Conservation (phyloP, 306 rosid species). For the Elaeagnus macrophylla region DNA sequence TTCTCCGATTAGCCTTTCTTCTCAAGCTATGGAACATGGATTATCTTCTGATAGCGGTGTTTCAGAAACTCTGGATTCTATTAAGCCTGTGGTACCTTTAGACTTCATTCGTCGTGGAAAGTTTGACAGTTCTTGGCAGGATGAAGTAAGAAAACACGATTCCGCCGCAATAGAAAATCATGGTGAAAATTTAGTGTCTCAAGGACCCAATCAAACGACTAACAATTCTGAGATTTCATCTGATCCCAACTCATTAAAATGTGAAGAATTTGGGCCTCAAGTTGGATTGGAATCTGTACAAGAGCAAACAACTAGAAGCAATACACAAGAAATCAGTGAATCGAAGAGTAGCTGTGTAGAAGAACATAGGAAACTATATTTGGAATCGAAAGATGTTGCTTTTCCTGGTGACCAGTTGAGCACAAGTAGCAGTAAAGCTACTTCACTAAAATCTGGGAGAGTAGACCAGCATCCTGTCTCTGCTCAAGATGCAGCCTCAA, state of each 20-base stretch:
- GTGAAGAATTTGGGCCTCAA: slow-evolving; percentile 20
- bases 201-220: slow-evolving; percentile 19
- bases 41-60: slow-evolving; percentile 27
- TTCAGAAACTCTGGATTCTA: slow-evolving; percentile 33
- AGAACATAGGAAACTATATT: slow-evolving; percentile 8
- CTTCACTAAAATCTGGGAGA: slow-evolving; percentile 19
- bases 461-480: slow-evolving; percentile 30
- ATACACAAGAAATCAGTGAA: slow-evolving; percentile 24
- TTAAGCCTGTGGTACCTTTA: slow-evolving; percentile 17
- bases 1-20: slow-evolving; percentile 22
- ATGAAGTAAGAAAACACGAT: slow-evolving; percentile 24
- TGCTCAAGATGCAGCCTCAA: slow-evolving; percentile 16
- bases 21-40: slow-evolving; percentile 30
- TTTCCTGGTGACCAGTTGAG: slow-evolving; percentile 14
- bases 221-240: slow-evolving; percentile 16
- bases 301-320: slow-evolving; percentile 19
- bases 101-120: slow-evolving; percentile 17
- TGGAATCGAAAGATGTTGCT: slow-evolving; percentile 21
- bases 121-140: slow-evolving; percentile 23
- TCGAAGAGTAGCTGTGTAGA: slow-evolving; percentile 29
- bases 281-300: slow-evolving; percentile 18
- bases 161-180: slow-evolving; percentile 20
- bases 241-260: slow-evolving; percentile 12
- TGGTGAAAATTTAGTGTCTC: slow-evolving; percentile 23
- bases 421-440: slow-evolving; percentile 21